These are phyloP conservation scores for Chamaenerion angustifolium DNA, from an alignment of 345 rosid genomes.

Conservation along the genomic window DNA sequence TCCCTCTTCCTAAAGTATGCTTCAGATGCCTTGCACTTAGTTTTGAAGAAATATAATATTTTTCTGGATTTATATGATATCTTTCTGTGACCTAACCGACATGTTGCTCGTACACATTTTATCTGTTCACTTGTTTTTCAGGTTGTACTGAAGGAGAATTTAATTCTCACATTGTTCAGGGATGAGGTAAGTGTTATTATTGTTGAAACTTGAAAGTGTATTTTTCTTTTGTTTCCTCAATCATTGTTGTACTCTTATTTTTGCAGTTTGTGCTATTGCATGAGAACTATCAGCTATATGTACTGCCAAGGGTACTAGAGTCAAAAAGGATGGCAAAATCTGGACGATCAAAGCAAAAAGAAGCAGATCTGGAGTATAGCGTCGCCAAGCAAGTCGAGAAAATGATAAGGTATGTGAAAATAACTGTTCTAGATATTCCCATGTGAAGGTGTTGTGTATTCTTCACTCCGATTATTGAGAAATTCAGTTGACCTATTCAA, in stretches of 20 bases:
- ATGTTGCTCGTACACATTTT: not conserved
- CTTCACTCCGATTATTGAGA: too few relatives aligned
- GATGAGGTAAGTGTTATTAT: conserved; percentile 61
- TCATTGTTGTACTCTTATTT: conserved; percentile 15
- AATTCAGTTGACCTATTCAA: too few relatives aligned
- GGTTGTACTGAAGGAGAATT: conserved; percentile 93
- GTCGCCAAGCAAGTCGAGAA: conserved; percentile 98
- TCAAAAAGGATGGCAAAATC: conserved; percentile 98
- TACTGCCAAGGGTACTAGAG: conserved; percentile 88
- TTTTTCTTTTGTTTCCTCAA: conserved; percentile 8
- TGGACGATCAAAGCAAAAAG: conserved; percentile 88
- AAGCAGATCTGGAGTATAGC: conserved; percentile 90
- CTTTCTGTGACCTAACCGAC: too few relatives aligned
- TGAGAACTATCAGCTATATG: conserved; percentile 90
- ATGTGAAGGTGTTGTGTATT: conserved; percentile 5
- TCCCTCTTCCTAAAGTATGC: too few relatives aligned
- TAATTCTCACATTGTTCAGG: conserved; percentile 70
- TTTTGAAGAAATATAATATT: too few relatives aligned
- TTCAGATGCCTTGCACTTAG: too few relatives aligned
- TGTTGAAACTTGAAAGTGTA: conserved; percentile 2
- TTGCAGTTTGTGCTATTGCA: conserved; percentile 80
- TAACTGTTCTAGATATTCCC: not conserved
- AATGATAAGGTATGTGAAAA: conserved; percentile 63
- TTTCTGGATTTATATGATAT: too few relatives aligned
- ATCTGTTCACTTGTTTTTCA: conserved; percentile 15